phyloP scores from a whole-genome alignment of 2,329 filamentous ascomycete species.

The Arthrobotrys iridis region DNA sequence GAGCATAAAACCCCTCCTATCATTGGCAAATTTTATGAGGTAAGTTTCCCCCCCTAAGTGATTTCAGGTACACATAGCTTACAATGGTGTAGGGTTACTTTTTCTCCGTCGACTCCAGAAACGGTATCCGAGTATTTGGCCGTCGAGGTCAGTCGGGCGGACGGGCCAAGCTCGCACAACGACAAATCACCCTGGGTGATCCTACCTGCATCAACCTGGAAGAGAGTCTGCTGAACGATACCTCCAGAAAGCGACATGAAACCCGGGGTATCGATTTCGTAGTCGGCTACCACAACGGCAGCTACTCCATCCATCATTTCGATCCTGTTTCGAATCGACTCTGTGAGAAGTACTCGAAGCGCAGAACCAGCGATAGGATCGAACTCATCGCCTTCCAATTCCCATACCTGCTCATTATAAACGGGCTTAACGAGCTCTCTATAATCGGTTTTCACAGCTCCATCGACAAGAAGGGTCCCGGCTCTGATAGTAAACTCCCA shows the following conservation, averaged over 20 bases:
- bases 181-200: constrained; percentile 10
- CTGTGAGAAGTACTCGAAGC: constrained; percentile 34
- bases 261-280: constrained; percentile 38
- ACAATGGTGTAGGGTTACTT: constrained; percentile 39
- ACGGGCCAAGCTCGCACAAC: background rate
- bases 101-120: constrained; percentile 16
- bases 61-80: background rate
- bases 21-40: constrained; percentile 39
- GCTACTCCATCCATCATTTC: constrained; percentile 27
- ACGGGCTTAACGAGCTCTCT: constrained; percentile 25
- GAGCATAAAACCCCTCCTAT: constrained; percentile 6
- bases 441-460: constrained; percentile 34
- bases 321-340: constrained; percentile 5
- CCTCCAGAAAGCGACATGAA: constrained; percentile 5
- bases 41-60: background rate
- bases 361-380: constrained; percentile 20
- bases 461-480: background rate
- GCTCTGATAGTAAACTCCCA: background rate
- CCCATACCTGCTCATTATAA: constrained; percentile 37
- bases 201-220: constrained; percentile 36
- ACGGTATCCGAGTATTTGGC: constrained; percentile 37
- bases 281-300: constrained; percentile 26
- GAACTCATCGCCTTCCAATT: constrained; percentile 38
- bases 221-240: constrained; percentile 35
- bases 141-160: background rate